Conservation (phyloP, 2,329 filamentous ascomycete genomes). For the Cordyceps javanica region DNA sequence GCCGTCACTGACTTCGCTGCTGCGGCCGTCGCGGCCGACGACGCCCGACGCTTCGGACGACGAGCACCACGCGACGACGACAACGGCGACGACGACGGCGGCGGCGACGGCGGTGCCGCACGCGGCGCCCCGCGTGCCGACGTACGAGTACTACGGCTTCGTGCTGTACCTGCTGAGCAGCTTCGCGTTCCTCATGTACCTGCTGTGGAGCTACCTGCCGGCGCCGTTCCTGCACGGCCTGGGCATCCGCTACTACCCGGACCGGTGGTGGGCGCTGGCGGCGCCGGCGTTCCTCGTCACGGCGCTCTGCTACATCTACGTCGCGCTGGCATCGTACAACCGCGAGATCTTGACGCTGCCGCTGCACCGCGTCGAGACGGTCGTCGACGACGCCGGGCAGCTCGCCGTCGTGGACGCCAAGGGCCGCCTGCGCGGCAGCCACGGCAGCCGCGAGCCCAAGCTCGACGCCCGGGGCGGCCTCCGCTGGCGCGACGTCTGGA, state of each 20-base stretch:
- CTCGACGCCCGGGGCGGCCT: constrained; percentile 31
- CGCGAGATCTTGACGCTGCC: constrained; percentile 80
- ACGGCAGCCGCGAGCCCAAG: constrained; percentile 31
- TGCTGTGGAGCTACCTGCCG: constrained; percentile 84
- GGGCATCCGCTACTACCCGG: constrained; percentile 94
- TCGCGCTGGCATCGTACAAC: constrained; percentile 87
- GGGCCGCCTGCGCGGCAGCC: constrained; percentile 42
- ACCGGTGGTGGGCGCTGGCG: constrained; percentile 95
- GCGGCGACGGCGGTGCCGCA: constrained; percentile 61
- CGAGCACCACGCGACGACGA: constrained; percentile 60
- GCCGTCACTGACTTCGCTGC: constrained; percentile 83
- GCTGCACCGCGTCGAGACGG: constrained; percentile 73
- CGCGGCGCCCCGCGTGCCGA: constrained; percentile 89
- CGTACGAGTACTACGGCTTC: constrained; percentile 99
- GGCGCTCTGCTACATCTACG: constrained; percentile 84
- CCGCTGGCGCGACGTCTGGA: constrained; percentile 83
- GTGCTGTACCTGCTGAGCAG: constrained; percentile 89
- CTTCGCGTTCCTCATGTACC: constrained; percentile 67
- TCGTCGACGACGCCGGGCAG: constrained; percentile 86
- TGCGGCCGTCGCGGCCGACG: constrained; percentile 84
- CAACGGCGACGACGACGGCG: constrained; percentile 59
- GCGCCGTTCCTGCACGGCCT: constrained; percentile 87
- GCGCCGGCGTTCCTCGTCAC: constrained; percentile 88
- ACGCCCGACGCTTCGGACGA: constrained; percentile 90
- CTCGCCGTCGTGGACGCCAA: constrained; percentile 74